Conservation (phyloP, 768 basidiomycete genomes). For the Cystofilobasidium macerans region DNA sequence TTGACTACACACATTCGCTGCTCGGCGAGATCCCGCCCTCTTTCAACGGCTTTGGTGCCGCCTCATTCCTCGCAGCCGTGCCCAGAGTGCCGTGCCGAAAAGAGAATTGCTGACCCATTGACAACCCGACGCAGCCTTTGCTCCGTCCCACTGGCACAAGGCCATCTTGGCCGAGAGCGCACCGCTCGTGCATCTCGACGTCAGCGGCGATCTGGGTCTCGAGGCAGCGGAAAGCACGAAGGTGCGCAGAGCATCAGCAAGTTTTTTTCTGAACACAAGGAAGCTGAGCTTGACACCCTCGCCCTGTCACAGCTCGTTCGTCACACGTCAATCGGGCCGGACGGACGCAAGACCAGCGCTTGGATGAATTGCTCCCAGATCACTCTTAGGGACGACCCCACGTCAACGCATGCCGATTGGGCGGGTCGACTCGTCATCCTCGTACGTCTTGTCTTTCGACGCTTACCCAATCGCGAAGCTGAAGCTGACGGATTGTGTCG, state of each 20-base stretch:
- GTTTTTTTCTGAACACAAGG: slow-evolving; percentile 22
- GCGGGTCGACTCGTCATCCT: slow-evolving; percentile 63
- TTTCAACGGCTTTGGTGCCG: not conserved
- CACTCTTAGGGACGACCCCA: slow-evolving; percentile 35
- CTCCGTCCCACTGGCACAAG: slow-evolving; percentile 81
- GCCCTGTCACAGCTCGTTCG: slow-evolving; percentile 24
- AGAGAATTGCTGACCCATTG: not conserved
- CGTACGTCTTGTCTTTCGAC: not conserved
- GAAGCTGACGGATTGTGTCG: not conserved
- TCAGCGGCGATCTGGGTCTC: slow-evolving; percentile 59
- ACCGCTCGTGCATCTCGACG: slow-evolving; percentile 57
- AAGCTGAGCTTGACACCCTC: no score
- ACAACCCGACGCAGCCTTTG: slow-evolving; percentile 41
- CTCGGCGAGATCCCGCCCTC: slow-evolving; percentile 4
- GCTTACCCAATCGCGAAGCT: not conserved
- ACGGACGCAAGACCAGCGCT: slow-evolving; percentile 43
- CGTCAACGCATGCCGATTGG: slow-evolving; percentile 67
- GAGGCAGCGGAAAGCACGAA: slow-evolving; percentile 65
- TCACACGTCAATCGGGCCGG: slow-evolving; percentile 52
- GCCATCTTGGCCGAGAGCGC: slow-evolving; percentile 54
- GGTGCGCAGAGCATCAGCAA: slow-evolving; percentile 54
- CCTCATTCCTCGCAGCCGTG: not conserved
- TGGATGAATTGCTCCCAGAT: slow-evolving; percentile 67
- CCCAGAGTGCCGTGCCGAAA: no score
- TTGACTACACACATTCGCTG: not conserved